phyloP scores from a whole-genome alignment of 768 basidiomycete species.

The Guyanaporus albipodus region DNA sequence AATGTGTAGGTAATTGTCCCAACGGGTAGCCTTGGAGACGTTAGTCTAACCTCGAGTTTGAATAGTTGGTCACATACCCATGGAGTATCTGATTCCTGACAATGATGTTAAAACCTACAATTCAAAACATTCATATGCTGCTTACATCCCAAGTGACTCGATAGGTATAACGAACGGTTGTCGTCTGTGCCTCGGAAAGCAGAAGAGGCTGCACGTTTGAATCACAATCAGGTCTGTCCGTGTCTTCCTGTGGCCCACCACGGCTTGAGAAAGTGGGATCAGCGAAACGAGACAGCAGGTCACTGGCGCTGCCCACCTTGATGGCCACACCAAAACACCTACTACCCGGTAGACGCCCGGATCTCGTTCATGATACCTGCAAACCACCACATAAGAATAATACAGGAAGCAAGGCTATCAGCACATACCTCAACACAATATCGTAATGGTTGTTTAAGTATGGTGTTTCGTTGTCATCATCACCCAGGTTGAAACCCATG shows the following conservation, averaged over 20 bases:
- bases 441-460: conserved; percentile 93
- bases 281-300: neutral
- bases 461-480: conserved; percentile 61
- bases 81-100: conserved; percentile 77
- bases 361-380: conserved; percentile 76
- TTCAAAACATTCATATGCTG: conserved; percentile 1
- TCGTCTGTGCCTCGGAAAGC: conserved; percentile 56
- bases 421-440: conserved; percentile 63
- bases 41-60: conserved; percentile 3
- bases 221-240: conserved; percentile 48
- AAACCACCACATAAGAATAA: conserved; percentile 8
- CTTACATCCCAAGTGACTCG: conserved; percentile 82
- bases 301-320: conserved; percentile 31
- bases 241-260: conserved; percentile 52
- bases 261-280: conserved; percentile 39
- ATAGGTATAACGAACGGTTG: conserved; percentile 81
- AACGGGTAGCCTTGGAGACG: conserved; percentile 73
- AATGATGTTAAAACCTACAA: conserved; percentile 1
- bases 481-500: conserved; percentile 90
- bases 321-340: conserved; percentile 85
- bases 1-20: conserved; percentile 95
- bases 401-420: neutral
- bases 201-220: conserved; percentile 44
- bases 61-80: conserved; percentile 48
- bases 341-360: conserved; percentile 79